These are phyloP conservation scores for Rhododendron simsii DNA, from an alignment of 148 eudicot species.

Conservation along the genomic window DNA sequence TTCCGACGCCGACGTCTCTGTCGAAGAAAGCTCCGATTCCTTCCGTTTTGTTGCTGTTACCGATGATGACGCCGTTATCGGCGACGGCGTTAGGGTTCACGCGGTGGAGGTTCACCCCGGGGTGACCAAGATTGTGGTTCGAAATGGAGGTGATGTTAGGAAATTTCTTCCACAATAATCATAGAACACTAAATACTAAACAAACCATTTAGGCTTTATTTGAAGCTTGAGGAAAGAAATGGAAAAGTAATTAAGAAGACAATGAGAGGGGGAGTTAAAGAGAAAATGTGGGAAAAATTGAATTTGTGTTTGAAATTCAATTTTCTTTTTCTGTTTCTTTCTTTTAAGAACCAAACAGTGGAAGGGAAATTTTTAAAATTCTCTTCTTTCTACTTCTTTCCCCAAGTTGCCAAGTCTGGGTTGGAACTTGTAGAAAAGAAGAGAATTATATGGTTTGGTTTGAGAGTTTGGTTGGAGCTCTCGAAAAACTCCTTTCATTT, in stretches of 20 bases:
- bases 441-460: background rate
- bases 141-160: conserved; percentile 14
- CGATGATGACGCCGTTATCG: background rate
- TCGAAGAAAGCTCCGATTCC: conserved; percentile 44
- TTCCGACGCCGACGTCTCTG: conserved; percentile 53
- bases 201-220: background rate
- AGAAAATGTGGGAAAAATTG: background rate
- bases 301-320: background rate
- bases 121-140: conserved; percentile 49
- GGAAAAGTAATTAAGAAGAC: background rate
- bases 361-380: background rate
- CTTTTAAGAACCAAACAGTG: background rate
- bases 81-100: conserved; percentile 30
- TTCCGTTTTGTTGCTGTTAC: conserved; percentile 32
- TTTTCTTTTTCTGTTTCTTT: too few relatives aligned
- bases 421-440: background rate
- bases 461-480: background rate
- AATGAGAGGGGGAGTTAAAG: background rate
- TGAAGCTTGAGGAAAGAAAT: background rate
- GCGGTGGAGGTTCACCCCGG: conserved; percentile 60
- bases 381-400: background rate
- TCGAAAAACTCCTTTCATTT: background rate
- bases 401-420: background rate
- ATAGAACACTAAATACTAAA: background rate
- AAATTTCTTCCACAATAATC: background rate